Conservation (phyloP, 139 green algal species). For the Trebouxia sp. region DNA sequence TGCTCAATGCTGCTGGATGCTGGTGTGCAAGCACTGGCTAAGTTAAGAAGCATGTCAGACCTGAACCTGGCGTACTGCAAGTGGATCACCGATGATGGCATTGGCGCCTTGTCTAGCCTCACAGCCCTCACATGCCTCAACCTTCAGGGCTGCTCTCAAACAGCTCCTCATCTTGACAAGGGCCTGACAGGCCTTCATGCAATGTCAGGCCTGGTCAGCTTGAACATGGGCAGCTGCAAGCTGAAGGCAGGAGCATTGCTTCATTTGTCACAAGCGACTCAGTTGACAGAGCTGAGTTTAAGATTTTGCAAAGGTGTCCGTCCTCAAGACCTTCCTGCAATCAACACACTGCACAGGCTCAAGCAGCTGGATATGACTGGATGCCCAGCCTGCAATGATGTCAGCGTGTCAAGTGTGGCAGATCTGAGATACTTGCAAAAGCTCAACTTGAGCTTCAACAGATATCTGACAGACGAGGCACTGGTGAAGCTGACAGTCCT, state of each 20-base stretch:
- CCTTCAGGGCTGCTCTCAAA: neutral
- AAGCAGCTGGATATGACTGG: neutral
- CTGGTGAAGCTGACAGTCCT: neutral
- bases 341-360: neutral
- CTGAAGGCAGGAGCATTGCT: neutral
- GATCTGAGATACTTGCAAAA: neutral
- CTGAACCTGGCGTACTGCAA: constrained; percentile 24
- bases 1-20: constrained; percentile 6
- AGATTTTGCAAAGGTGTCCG: neutral
- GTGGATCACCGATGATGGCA: neutral
- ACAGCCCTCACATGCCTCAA: neutral
- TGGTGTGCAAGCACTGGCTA: constrained; percentile 15
- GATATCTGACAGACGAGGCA: neutral
- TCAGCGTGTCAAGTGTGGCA: neutral
- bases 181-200: neutral
- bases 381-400: neutral
- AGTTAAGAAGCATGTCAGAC: neutral
- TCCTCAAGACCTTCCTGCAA: neutral
- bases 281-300: neutral
- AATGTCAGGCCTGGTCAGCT: neutral
- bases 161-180: neutral
- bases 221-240: constrained; percentile 18
- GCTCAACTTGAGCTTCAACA: constrained; percentile 15
- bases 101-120: neutral
- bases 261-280: neutral